Evolutionary conservation across 805 yeast genomes (phyloP), one percentile per base, ranked within the genome.

Genomic region (Sugiyamaella chiloensis): DNA sequence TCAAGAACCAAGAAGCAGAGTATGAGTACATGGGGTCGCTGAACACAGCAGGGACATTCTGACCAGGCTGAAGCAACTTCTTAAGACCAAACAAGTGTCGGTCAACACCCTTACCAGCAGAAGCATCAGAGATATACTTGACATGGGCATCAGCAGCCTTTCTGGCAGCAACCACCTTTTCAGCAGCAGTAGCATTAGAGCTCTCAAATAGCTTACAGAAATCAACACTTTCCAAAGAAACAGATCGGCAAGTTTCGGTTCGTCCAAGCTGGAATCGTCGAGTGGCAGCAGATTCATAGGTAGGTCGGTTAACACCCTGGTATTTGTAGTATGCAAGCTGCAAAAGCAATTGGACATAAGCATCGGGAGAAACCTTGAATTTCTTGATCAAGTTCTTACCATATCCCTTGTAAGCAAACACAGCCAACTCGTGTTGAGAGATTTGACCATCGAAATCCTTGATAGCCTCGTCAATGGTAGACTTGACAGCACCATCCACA

Each of bases 201-300:
- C 80, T 72, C 57, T 81, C 73, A 87, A 95, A 87, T 29, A 85
- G 79, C 61, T 78, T 71, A 49, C 85, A 95, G 67, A 89, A 86
- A 27, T 71, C 71, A 41, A 77, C 72, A 21, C 88, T 77, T 62
- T 85, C 95, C 44, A 64, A 63, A 6, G 96, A 81, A 8, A 87
- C 96, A 3, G 88, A 71, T 61, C 99, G 79, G 52, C 93, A 88
- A 20, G 96, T 85, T 69, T 91, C 99, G 6, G 98, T 91, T 66
- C 99, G 80, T 47, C 99, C 99, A 60, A 79, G 81, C 62, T 80
- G 84, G 67, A 75, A 91, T 64, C 80, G 83, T 67, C 98, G 81
- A 1, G 97, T 91, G 17, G 98, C 87, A 2, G 97, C 96, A 44
- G 96, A 83, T 69, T 91, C 99, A 69, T 91, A 91, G 9, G 97